phyloP scores from a whole-genome alignment of 371 early-diverging fungal genomes.

The Lichtheimia corymbifera region DNA sequence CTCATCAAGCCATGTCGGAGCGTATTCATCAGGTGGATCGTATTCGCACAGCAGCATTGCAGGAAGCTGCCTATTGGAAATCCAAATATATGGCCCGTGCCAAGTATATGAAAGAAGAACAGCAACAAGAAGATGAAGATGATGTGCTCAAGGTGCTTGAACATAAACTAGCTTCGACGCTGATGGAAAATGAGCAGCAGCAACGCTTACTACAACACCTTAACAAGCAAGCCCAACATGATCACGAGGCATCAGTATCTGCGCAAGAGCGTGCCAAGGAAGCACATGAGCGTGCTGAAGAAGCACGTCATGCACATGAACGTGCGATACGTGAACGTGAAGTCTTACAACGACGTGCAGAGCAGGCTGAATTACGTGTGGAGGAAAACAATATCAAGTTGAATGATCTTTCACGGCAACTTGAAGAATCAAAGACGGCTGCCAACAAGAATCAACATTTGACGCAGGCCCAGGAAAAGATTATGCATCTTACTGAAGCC shows the following conservation, averaged over 20 bases:
- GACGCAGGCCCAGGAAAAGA: slow-evolving; percentile 53
- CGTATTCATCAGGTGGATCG: slow-evolving; percentile 53
- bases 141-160: slow-evolving; percentile 45
- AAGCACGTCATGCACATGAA: slow-evolving; percentile 49
- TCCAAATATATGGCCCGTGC: slow-evolving; percentile 38
- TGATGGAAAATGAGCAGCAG: slow-evolving; percentile 46
- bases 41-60: slow-evolving; percentile 53
- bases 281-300: slow-evolving; percentile 49
- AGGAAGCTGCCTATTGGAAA: slow-evolving; percentile 61
- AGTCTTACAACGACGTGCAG: slow-evolving; percentile 36
- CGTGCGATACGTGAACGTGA: slow-evolving; percentile 47
- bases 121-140: slow-evolving; percentile 22
- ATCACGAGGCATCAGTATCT: slow-evolving; percentile 34
- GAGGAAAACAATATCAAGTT: slow-evolving; percentile 34
- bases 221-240: slow-evolving; percentile 48
- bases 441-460: slow-evolving; percentile 17
- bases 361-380: slow-evolving; percentile 42
- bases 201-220: slow-evolving; percentile 33
- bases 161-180: slow-evolving; percentile 38
- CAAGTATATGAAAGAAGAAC: not conserved
- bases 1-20: slow-evolving; percentile 38
- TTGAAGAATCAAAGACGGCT: slow-evolving; percentile 14
- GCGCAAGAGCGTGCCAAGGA: slow-evolving; percentile 54
- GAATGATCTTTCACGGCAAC: slow-evolving; percentile 20
- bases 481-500: slow-evolving; percentile 56